Conservation (phyloP, 352 stramenopile species). For the Phytophthora lateralis region DNA sequence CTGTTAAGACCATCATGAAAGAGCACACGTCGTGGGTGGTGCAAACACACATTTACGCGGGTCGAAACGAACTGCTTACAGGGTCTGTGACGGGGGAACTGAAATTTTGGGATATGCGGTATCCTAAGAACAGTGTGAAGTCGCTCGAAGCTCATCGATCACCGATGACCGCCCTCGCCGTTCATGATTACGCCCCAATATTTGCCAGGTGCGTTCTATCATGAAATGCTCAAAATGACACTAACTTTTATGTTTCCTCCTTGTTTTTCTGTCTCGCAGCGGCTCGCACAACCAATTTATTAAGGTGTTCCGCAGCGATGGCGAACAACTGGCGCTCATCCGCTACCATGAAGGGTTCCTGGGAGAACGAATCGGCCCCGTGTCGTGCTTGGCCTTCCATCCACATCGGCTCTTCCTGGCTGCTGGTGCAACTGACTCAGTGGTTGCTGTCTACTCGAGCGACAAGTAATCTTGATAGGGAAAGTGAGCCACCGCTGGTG, state of each 20-base stretch:
- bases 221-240: background rate
- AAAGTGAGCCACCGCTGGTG: background rate
- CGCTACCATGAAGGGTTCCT: slow-evolving; percentile 97
- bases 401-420: slow-evolving; percentile 95
- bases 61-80: slow-evolving; percentile 91
- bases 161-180: slow-evolving; percentile 96
- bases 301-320: slow-evolving; percentile 95
- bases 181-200: slow-evolving; percentile 96
- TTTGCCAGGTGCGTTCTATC: slow-evolving; percentile 85
- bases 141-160: slow-evolving; percentile 91
- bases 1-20: slow-evolving; percentile 72
- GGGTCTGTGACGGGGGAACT: slow-evolving; percentile 95
- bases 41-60: slow-evolving; percentile 82
- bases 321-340: slow-evolving; percentile 85
- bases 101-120: slow-evolving; percentile 97
- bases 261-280: slow-evolving; percentile 39
- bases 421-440: slow-evolving; percentile 94
- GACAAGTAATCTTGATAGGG: slow-evolving; percentile 55
- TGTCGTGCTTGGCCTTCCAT: slow-evolving; percentile 98
- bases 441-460: slow-evolving; percentile 94
- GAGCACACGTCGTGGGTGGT: slow-evolving; percentile 97
- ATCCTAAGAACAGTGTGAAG: slow-evolving; percentile 78
- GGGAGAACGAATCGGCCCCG: slow-evolving; percentile 95
- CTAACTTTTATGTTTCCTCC: slow-evolving; percentile 4
- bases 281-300: slow-evolving; percentile 99